Evolutionary conservation across 352 stramenopile genomes (phyloP), one percentile per base, ranked within the genome.

Genomic region (Phytophthora ramorum): DNA sequence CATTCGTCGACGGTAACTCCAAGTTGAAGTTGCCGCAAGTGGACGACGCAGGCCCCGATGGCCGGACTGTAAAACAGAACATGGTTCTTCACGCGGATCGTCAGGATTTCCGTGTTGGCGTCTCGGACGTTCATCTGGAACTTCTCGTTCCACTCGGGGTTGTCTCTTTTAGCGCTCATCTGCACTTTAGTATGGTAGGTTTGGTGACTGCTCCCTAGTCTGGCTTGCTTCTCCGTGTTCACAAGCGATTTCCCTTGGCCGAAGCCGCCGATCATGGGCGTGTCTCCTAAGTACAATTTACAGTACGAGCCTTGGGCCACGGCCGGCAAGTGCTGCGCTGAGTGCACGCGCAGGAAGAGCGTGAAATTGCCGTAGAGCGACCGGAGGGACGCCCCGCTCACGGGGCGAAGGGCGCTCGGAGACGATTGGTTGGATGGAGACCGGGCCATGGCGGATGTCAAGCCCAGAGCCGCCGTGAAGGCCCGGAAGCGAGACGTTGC

Each of bases 121-220:
- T 89, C 69, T 14, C 67, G 64, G 1, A 93, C 63, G 16, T 74
- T 73, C 37, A 91, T 44, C 49, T 91, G 73, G 24, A 93, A 90
- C 73, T 93, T 91, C 35, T 93, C 75, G 55, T 91, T 93, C 85
- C 85, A 93, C 35, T 89, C 54, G n/a, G 81, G 79, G 30, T 74
- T 73, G 10, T 65, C 66, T 4, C 58, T 71, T 30, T 65, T 52
- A 12, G 58, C 58, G 30, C 68, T 73, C 34, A 56, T 64, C 32
- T 78, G 67, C 45, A 90, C 67, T 61, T 87, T 88, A 30, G 84
- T 92, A 69, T 80, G 78, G 60, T 85, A 91, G 3, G 68, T 73
- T 56, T 71, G 78, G 54, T 90, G 78, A n/a, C 37, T 59, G 26
- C 22, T 70, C 12, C 38, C 60, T 12, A 7, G 54, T 19, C n/a